These are phyloP conservation scores for Exsudoporus frostii DNA, from an alignment of 768 basidiomycete genomes.

Conservation along the genomic window DNA sequence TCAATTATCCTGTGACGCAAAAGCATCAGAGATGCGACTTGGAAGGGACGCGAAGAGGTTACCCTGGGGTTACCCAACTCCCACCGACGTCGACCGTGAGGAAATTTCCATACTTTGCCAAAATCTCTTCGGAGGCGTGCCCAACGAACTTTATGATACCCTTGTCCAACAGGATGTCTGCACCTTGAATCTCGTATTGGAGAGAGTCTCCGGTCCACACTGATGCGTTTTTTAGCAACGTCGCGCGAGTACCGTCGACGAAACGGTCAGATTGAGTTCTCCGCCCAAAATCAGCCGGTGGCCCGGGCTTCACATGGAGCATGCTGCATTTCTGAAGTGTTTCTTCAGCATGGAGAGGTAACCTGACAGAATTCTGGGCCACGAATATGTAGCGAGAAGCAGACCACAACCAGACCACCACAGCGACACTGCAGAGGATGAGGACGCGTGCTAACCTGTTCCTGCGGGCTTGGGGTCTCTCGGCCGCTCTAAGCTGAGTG, in stretches of 20 bases:
- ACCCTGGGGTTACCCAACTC: constrained; percentile 72
- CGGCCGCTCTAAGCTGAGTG: neutral
- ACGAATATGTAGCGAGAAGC: constrained; percentile 12
- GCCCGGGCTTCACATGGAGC: constrained; percentile 37
- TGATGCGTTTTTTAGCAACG: constrained; percentile 46
- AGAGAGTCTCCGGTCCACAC: constrained; percentile 49
- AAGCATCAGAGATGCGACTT: constrained; percentile 34
- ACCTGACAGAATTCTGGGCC: constrained; percentile 9
- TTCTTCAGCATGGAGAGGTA: constrained; percentile 30
- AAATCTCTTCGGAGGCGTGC: constrained; percentile 40
- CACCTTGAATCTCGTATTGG: constrained; percentile 35
- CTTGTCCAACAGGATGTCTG: constrained; percentile 40
- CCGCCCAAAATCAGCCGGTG: constrained; percentile 32
- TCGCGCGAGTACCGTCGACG: constrained; percentile 36
- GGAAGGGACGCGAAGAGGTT: constrained; percentile 22
- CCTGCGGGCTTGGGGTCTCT: constrained; percentile 11
- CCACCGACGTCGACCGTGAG: constrained; percentile 58
- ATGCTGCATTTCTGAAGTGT: constrained; percentile 34
- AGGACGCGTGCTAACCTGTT: constrained; percentile 15
- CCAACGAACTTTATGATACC: constrained; percentile 36
- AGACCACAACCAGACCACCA: constrained; percentile 19
- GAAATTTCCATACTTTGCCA: constrained; percentile 40
- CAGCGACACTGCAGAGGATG: constrained; percentile 15
- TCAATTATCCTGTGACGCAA: constrained; percentile 47
- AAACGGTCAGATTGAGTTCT: constrained; percentile 39